Percentiles rank a stretch among this genome's conserved stretches.
phyloP scores from a whole-genome alignment of 176 grass and related monocot species.

The Bonia amplexicaulis region DNA sequence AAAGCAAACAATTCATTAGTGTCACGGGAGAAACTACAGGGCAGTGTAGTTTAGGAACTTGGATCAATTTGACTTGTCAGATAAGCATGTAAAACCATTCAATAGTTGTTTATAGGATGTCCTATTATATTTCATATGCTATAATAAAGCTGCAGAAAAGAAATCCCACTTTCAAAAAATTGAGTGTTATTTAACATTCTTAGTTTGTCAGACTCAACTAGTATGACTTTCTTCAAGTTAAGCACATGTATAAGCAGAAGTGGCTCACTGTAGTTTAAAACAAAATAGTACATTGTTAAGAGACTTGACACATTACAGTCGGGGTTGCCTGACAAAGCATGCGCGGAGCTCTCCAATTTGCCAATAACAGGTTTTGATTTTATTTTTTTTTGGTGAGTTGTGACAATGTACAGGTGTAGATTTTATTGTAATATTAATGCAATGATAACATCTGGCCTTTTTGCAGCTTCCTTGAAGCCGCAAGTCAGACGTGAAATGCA shows the following conservation, averaged over 20 bases:
- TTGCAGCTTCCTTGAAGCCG: not conserved
- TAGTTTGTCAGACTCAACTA: not conserved
- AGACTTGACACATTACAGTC: not conserved
- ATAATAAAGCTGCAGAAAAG: not conserved
- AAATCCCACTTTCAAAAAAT: not conserved
- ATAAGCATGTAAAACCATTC: not conserved
- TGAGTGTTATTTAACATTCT: not conserved
- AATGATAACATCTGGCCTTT: not conserved
- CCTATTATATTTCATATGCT: not conserved
- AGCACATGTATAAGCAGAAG: slow-evolving; percentile 13
- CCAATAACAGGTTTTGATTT: not conserved
- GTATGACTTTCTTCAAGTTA: not conserved
- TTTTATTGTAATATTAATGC: not conserved
- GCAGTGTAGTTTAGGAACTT: not conserved
- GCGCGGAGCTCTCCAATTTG: not conserved
- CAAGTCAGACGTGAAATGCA: not conserved
- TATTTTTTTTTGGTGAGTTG: not conserved
- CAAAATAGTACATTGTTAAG: not conserved
- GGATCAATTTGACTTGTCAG: not conserved
- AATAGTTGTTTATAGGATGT: not conserved
- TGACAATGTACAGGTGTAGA: not conserved
- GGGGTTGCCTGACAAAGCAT: not conserved
- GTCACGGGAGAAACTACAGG: not conserved
- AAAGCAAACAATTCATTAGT: not conserved
- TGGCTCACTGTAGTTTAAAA: not conserved